Evolutionary conservation across 257 asterid species (phyloP).

Genomic region (Primulina huaijiensis): DNA sequence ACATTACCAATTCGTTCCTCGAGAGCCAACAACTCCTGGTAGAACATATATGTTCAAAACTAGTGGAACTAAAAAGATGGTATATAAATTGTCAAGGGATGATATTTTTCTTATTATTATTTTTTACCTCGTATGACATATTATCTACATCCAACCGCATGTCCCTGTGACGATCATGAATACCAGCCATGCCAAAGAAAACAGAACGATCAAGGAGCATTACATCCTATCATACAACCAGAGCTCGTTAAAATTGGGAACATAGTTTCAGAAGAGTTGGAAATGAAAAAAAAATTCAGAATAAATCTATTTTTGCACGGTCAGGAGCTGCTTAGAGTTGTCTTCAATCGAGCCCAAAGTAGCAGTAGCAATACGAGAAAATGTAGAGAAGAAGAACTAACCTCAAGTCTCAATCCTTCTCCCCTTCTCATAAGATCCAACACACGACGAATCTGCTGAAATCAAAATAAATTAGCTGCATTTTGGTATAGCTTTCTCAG

Average conservation of each 20-base stretch:
- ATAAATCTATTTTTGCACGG: neutral
- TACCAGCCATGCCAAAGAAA: slow-evolving; percentile 52
- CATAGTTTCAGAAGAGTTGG: neutral
- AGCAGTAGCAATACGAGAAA: neutral
- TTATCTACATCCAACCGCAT: slow-evolving; percentile 71
- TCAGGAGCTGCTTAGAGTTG: neutral
- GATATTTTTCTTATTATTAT: neutral
- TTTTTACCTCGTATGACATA: slow-evolving; percentile 68
- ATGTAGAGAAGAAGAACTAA: slow-evolving; percentile 31
- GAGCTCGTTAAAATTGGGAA: slow-evolving; percentile 14
- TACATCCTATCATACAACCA: slow-evolving; percentile 37
- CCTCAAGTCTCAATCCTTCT: slow-evolving; percentile 74
- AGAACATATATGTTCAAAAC: neutral
- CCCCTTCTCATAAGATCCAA: slow-evolving; percentile 4
- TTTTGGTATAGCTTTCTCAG: neutral
- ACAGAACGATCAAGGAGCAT: slow-evolving; percentile 59
- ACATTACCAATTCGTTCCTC: slow-evolving; percentile 72
- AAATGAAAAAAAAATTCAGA: neutral
- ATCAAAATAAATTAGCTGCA: neutral
- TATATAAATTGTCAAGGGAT: neutral
- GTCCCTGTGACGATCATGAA: slow-evolving; percentile 60
- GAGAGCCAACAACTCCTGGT: slow-evolving; percentile 63
- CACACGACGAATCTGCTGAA: neutral
- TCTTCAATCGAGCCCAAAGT: neutral
- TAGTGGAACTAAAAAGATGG: slow-evolving; percentile 1